Evolutionary conservation across 1,284 basidiomycete genomes (phyloP).

Genomic region (Pyrrhoderma noxium): DNA sequence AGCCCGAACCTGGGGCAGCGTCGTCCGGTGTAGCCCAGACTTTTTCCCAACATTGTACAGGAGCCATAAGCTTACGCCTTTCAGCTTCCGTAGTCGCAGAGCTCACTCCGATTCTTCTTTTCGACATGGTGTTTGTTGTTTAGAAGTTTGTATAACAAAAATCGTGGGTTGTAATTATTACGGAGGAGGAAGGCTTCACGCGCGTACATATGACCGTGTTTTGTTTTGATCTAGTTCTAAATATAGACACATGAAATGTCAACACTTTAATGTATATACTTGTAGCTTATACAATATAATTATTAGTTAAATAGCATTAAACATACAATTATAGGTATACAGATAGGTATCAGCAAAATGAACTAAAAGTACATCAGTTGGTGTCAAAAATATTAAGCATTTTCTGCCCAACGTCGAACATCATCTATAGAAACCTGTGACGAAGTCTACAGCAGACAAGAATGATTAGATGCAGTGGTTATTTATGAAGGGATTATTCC

Average conservation of each 20-base stretch:
- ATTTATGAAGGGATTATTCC: neutral
- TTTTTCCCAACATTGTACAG: slow-evolving; percentile 73
- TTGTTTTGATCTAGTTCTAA: neutral
- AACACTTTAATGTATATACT: neutral
- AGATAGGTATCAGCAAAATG: too few species aligned
- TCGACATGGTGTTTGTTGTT: slow-evolving; percentile 28
- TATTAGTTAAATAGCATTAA: too few species aligned
- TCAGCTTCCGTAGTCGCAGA: slow-evolving; percentile 69
- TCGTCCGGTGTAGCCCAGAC: slow-evolving; percentile 52
- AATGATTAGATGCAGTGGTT: neutral
- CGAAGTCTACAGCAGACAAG: slow-evolving; percentile 4
- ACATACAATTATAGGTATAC: too few species aligned
- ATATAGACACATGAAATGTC: neutral
- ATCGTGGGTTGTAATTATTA: too few species aligned
- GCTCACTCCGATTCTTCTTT: slow-evolving; percentile 67
- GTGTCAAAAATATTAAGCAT: neutral
- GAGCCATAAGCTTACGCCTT: slow-evolving; percentile 72
- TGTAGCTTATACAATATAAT: too few species aligned
- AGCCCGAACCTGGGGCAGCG: slow-evolving; percentile 42
- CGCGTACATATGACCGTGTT: neutral
- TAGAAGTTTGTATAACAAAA: slow-evolving; percentile 34
- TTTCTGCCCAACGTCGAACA: slow-evolving; percentile 18
- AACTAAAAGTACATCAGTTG: neutral
- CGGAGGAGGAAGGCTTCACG: too few species aligned
- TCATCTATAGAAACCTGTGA: slow-evolving; percentile 8